These are phyloP conservation scores for Penicillium arizonense DNA, from an alignment of 495 filamentous ascomycete species.

Conservation along the genomic window DNA sequence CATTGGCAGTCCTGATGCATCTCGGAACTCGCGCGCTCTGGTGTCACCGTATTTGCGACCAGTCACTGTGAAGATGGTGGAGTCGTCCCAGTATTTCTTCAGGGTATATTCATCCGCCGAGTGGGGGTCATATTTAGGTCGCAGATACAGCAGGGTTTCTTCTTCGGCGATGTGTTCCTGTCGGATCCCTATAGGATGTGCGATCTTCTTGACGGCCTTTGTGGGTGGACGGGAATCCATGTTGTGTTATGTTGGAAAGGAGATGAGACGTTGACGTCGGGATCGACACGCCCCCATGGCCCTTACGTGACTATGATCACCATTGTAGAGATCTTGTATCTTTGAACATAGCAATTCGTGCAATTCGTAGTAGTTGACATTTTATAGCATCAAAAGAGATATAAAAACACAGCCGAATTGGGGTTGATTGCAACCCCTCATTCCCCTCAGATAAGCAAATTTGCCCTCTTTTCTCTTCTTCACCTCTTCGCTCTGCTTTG, in stretches of 20 bases:
- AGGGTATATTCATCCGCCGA: conserved; percentile 17
- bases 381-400: too few relatives aligned
- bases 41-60: conserved; percentile 14
- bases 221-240: not conserved
- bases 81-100: conserved; percentile 12
- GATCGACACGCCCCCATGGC: not conserved
- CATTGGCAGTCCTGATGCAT: conserved; percentile 19
- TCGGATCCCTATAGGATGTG: conserved; percentile 2
- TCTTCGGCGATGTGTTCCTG: conserved; percentile 1
- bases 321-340: not conserved
- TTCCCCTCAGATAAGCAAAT: too few relatives aligned
- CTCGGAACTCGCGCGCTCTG: conserved; percentile 17
- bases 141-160: conserved; percentile 11
- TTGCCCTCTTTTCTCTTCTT: too few relatives aligned
- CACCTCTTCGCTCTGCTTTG: too few relatives aligned
- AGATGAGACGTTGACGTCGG: not conserved
- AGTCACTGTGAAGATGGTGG: conserved; percentile 16
- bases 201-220: not conserved
- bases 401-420: too few relatives aligned
- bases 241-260: too few relatives aligned
- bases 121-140: conserved; percentile 13
- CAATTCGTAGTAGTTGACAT: too few relatives aligned
- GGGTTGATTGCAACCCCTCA: too few relatives aligned
- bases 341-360: too few relatives aligned
- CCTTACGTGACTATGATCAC: too few relatives aligned